Evolutionary conservation across 2,329 filamentous ascomycete genomes (phyloP).

Genomic region (Apiospora saccharicola): DNA sequence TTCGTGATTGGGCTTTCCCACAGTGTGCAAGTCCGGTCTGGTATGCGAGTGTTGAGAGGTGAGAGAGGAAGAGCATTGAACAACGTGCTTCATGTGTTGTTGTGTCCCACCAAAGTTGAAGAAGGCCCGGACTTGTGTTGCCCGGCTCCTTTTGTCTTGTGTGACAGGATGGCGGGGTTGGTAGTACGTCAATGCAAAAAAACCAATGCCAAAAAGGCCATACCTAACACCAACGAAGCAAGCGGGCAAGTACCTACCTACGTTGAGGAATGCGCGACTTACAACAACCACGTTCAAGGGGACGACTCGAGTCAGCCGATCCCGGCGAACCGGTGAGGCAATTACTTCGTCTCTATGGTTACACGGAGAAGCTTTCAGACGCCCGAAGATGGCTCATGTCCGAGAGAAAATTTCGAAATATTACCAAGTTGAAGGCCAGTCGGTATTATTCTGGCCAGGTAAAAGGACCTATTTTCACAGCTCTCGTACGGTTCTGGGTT

Average conservation of each 20-base stretch:
- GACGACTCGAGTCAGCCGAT: conserved; percentile 16
- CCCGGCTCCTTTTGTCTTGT: background rate
- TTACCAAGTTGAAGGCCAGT: background rate
- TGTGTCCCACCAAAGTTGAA: conserved; percentile 11
- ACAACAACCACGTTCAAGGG: background rate
- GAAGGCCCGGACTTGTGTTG: conserved; percentile 15
- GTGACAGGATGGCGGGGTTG: conserved; percentile 19
- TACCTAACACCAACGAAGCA: background rate
- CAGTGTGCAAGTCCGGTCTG: background rate
- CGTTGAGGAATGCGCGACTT: conserved; percentile 12
- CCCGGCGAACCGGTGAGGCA: background rate
- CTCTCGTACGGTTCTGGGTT: conserved; percentile 18
- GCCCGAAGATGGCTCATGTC: background rate
- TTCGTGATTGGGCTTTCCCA: background rate
- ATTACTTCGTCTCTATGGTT: background rate
- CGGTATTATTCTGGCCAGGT: conserved; percentile 14
- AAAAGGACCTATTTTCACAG: conserved; percentile 14
- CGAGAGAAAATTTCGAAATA: background rate
- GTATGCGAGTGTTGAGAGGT: background rate
- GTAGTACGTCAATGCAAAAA: conserved; percentile 17
- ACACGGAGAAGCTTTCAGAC: background rate
- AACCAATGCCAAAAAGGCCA: background rate
- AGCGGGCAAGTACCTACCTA: background rate
- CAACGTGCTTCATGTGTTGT: conserved; percentile 8
- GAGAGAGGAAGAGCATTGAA: background rate